Percentiles rank a stretch among this genome's conserved stretches.
phyloP scores from a whole-genome alignment of 139 green algal species.

The Microglena sp. region DNA sequence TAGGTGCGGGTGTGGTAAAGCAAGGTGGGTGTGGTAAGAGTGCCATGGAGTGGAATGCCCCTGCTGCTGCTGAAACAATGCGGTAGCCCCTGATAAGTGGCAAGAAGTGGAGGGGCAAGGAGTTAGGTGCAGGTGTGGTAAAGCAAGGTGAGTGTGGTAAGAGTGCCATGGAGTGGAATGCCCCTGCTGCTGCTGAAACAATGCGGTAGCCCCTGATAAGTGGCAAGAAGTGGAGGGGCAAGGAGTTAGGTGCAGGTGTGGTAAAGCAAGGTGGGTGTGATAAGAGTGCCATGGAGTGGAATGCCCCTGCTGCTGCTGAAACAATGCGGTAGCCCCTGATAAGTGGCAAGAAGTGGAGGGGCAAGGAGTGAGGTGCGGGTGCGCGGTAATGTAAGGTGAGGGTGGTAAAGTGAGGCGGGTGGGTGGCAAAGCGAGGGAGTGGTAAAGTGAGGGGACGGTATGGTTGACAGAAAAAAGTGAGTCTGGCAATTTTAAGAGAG shows the following conservation, averaged over 20 bases:
- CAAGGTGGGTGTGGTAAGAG: no score
- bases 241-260: slow-evolving; percentile 3
- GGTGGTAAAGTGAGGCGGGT: no score
- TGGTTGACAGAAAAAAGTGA: no score
- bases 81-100: slow-evolving; percentile 6
- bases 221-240: neutral
- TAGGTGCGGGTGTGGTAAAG: no score
- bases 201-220: slow-evolving; percentile 8
- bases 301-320: neutral
- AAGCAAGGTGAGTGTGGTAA: no score
- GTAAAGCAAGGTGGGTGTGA: no score
- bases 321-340: slow-evolving; percentile 7
- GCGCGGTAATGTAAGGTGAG: neutral
- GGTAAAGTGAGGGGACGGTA: no score
- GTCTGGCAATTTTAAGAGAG: no score
- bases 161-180: neutral
- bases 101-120: neutral
- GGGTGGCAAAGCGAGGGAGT: no score
- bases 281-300: no score
- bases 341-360: neutral
- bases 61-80: neutral
- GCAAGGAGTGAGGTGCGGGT: neutral
- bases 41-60: neutral
- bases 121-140: slow-evolving; percentile 1
- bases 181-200: neutral